Evolutionary conservation across 805 yeast species (phyloP), one percentile per base, ranked within the genome.

Genomic region (Yarrowia keelungensis): DNA sequence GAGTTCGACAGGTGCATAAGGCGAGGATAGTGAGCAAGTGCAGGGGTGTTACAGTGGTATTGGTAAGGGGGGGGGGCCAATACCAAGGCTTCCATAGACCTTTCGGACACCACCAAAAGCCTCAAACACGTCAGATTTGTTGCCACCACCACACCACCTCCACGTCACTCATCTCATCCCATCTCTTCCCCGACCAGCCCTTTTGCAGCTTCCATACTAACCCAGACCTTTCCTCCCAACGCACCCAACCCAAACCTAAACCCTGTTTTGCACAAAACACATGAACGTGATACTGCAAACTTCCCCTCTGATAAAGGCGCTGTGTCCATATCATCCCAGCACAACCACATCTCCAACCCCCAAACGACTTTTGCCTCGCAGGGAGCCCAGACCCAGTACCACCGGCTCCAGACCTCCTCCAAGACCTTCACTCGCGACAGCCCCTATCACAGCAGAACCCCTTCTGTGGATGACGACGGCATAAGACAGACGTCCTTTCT

Each of bases 211-310:
- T 35, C 42, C 58, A 51, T 43, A 45, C 65, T 59, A 59, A 59
- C 65, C 45, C 65, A 59, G 65, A 59, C 65, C 65, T 59, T 43
- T 45, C 65, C 65, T 59, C 65, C 65, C 65, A 59, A 59, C 65
- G 51, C 54, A 46, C 45, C 67, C 54, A 62, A 62, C 22, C 26
- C 67, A 62, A 62, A 62, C 67, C 56, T 49, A 62, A 62, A 62
- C 67, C 26, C 46, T 47, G 47, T 38, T 7, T 38, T 49, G 66
- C 66, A 59, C 66, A 59, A 59, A 59, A 59, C 53, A 47, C 67
- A 62, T 62, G 67, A 62, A 62, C 56, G 67, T 62, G 67, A 62
- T 62, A 62, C 56, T 62, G 56, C 46, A 62, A 47, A 47, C 56
- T 38, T 39, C 54, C 47, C 56, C 56, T 47, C 67, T 62, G 67